Percentiles rank a stretch among this genome's conserved stretches.
phyloP scores from a whole-genome alignment of 176 grass and related monocot species.

The Luzula sylvatica region DNA sequence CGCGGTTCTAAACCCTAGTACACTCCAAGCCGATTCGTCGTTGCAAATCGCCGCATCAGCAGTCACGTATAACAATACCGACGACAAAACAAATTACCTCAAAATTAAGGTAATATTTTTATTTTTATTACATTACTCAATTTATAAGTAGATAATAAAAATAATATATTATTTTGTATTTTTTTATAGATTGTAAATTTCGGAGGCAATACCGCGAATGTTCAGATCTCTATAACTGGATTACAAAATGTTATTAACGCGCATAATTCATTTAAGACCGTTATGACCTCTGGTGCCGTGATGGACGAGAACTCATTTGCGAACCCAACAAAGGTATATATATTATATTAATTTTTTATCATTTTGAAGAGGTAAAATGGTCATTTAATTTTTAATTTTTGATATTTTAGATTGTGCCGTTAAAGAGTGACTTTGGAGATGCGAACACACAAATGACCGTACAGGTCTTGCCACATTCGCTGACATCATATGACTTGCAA shows the following conservation, averaged over 20 bases:
- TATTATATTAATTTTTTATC: not conserved
- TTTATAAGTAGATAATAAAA: no score
- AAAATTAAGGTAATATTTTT: constrained; percentile 51
- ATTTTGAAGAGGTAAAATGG: no score
- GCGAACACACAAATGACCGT: constrained; percentile 43
- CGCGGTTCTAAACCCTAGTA: constrained; percentile 41
- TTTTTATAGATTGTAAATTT: constrained; percentile 65
- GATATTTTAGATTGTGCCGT: constrained; percentile 40
- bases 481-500: constrained; percentile 56
- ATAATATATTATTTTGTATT: not conserved
- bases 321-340: constrained; percentile 49
- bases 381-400: not conserved
- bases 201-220: constrained; percentile 38
- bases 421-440: constrained; percentile 24
- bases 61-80: constrained; percentile 60
- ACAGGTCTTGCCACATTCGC: constrained; percentile 37
- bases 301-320: constrained; percentile 73
- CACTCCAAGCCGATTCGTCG: constrained; percentile 46
- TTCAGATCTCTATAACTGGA: constrained; percentile 49
- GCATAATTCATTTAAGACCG: constrained; percentile 27
- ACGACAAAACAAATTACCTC: constrained; percentile 31
- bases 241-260: constrained; percentile 28
- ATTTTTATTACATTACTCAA: no score
- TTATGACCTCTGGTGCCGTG: constrained; percentile 53
- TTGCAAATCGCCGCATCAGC: constrained; percentile 48